Conservation (phyloP, 2,329 filamentous ascomycete species). For the Aureobasidium lini region DNA sequence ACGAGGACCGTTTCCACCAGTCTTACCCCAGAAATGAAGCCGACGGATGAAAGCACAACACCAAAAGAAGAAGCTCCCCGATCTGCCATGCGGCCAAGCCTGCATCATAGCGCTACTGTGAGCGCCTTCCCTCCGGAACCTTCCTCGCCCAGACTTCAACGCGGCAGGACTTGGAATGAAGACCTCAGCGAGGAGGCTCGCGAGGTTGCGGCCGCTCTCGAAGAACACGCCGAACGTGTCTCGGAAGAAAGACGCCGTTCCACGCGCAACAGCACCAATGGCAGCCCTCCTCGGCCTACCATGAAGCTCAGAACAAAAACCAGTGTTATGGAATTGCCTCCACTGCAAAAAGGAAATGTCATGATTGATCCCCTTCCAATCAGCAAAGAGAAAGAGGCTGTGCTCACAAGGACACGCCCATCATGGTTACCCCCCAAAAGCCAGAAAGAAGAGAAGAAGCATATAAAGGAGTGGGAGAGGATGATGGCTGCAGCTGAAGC, state of each 20-base stretch:
- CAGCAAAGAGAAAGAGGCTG: constrained; percentile 80
- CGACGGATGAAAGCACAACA: background rate
- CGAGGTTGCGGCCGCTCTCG: constrained; percentile 69
- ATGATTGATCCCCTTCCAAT: constrained; percentile 80
- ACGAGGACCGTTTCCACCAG: constrained; percentile 24
- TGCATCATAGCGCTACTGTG: constrained; percentile 27
- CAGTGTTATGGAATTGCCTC: constrained; percentile 47
- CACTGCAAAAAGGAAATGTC: constrained; percentile 64
- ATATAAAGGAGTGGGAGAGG: constrained; percentile 76
- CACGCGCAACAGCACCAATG: constrained; percentile 18
- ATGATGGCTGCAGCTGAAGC: constrained; percentile 65
- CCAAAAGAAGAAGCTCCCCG: background rate
- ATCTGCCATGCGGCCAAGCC: constrained; percentile 3
- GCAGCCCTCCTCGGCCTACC: constrained; percentile 22
- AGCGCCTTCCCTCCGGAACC: constrained; percentile 21
- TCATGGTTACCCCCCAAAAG: constrained; percentile 84
- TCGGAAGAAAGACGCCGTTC: constrained; percentile 7
- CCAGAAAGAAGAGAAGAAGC: constrained; percentile 81
- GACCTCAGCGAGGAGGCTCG: constrained; percentile 66
- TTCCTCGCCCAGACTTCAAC: constrained; percentile 19
- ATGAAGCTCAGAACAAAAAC: constrained; percentile 22
- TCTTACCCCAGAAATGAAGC: constrained; percentile 1
- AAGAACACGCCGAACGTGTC: constrained; percentile 59
- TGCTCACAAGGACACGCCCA: constrained; percentile 66
- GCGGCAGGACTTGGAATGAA: constrained; percentile 66